Evolutionary conservation across 1,284 basidiomycete genomes (phyloP).

Genomic region (Malassezia sp.): DNA sequence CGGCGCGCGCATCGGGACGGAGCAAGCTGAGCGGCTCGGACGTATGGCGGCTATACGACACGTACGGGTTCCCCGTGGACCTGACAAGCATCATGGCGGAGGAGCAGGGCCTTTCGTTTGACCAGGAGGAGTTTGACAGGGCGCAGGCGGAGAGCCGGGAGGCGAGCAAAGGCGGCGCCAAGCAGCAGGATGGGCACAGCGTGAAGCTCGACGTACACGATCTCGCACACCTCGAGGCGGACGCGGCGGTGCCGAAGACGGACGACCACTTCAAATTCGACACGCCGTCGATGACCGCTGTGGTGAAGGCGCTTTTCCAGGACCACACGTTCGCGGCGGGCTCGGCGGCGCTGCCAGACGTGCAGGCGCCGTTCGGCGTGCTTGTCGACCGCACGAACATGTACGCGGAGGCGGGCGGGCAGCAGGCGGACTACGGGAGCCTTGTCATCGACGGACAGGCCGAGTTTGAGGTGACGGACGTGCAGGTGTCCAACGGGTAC

Average conservation of each 20-base stretch:
- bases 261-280: conserved; percentile 84
- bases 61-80: conserved; percentile 95
- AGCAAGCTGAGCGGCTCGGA: conserved; percentile 75
- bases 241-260: conserved; percentile 71
- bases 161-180: conserved; percentile 72
- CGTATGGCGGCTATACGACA: conserved; percentile 95
- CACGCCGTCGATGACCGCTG: conserved; percentile 57
- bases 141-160: conserved; percentile 81
- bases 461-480: conserved; percentile 86
- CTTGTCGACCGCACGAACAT: conserved; percentile 90
- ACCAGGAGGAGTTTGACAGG: conserved; percentile 77
- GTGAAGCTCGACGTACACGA: conserved; percentile 95
- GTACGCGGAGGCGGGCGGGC: conserved; percentile 93
- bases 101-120: conserved; percentile 73
- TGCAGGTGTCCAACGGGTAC: conserved; percentile 75
- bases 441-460: conserved; percentile 82
- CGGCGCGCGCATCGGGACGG: conserved; percentile 57
- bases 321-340: conserved; percentile 59
- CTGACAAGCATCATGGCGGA: conserved; percentile 95
- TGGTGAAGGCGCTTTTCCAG: conserved; percentile 75
- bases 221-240: conserved; percentile 72
- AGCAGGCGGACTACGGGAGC: conserved; percentile 90
- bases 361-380: conserved; percentile 63
- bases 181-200: conserved; percentile 52
- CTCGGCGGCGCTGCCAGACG: conserved; percentile 46